Conservation (phyloP, 164 flowering plant genomes). For the Echeveria elegans region DNA sequence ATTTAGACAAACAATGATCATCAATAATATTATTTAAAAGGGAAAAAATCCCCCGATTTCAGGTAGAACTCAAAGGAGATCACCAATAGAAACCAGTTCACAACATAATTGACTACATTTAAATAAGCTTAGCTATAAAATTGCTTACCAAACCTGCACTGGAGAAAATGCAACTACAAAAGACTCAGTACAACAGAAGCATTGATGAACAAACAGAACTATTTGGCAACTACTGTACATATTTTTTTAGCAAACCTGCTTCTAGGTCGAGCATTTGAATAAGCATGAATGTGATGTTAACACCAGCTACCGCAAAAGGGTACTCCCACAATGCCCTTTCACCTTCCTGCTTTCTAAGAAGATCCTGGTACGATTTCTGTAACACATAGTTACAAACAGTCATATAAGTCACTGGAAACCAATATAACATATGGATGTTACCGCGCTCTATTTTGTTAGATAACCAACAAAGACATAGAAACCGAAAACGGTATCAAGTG, state of each 20-base stretch:
- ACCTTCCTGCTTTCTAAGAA: conserved; percentile 84
- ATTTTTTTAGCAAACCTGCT: conserved; percentile 49
- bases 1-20: neutral
- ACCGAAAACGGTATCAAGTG: neutral
- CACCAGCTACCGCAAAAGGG: conserved; percentile 98
- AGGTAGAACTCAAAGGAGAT: neutral
- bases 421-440: neutral
- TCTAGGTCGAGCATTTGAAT: conserved; percentile 97
- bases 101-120: neutral
- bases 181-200: neutral
- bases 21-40: neutral
- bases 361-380: conserved; percentile 87
- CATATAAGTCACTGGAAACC: neutral
- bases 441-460: neutral
- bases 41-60: neutral
- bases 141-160: neutral
- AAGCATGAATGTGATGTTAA: conserved; percentile 96
- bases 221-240: neutral
- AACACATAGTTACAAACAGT: conserved; percentile 10
- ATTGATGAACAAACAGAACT: neutral
- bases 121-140: neutral
- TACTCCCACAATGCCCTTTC: conserved; percentile 90
- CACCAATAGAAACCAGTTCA: neutral
- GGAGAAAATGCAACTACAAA: neutral
- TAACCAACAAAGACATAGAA: neutral